Evolutionary conservation across 2,329 filamentous ascomycete genomes (phyloP).

Genomic region (Nothophoma quercina): DNA sequence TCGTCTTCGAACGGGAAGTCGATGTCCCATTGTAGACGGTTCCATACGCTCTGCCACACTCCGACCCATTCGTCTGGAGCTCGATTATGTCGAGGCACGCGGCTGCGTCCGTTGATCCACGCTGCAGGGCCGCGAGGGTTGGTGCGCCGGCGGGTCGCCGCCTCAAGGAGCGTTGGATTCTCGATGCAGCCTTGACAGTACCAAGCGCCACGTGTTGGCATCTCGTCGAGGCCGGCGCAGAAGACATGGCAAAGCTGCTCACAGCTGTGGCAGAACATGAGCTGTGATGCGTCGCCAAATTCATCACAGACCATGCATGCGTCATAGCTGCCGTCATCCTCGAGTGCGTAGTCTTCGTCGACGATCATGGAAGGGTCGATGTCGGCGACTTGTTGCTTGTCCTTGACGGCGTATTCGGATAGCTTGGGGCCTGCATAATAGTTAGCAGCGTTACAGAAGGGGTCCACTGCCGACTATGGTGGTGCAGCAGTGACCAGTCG

Average conservation of each 20-base stretch:
- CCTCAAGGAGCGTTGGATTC: conserved; percentile 48
- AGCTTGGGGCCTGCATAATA: conserved; percentile 58
- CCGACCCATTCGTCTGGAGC: conserved; percentile 65
- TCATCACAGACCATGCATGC: conserved; percentile 87
- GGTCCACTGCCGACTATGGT: conserved; percentile 3
- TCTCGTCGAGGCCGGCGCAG: conserved; percentile 81
- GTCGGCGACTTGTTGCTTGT: conserved; percentile 89
- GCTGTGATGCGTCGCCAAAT: conserved; percentile 80
- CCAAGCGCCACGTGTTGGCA: conserved; percentile 78
- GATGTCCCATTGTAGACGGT: conserved; percentile 76
- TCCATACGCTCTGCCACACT: conserved; percentile 91
- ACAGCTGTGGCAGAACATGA: conserved; percentile 91
- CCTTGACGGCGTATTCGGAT: conserved; percentile 72
- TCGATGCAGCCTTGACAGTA: conserved; percentile 83
- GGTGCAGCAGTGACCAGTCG: conserved; percentile 9
- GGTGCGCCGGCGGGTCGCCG: conserved; percentile 40
- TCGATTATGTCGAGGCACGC: conserved; percentile 40
- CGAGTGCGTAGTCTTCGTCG: conserved; percentile 69
- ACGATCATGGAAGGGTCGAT: conserved; percentile 83
- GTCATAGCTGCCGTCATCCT: conserved; percentile 56
- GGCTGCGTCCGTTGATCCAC: conserved; percentile 40
- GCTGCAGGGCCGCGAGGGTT: conserved; percentile 40
- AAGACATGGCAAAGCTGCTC: conserved; percentile 90
- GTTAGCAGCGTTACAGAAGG: conserved; percentile 24
- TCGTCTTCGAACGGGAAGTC: conserved; percentile 83